Evolutionary conservation across 108 stramenopile genomes (phyloP).

Genomic region (Pseudonitzschia multiseries): DNA sequence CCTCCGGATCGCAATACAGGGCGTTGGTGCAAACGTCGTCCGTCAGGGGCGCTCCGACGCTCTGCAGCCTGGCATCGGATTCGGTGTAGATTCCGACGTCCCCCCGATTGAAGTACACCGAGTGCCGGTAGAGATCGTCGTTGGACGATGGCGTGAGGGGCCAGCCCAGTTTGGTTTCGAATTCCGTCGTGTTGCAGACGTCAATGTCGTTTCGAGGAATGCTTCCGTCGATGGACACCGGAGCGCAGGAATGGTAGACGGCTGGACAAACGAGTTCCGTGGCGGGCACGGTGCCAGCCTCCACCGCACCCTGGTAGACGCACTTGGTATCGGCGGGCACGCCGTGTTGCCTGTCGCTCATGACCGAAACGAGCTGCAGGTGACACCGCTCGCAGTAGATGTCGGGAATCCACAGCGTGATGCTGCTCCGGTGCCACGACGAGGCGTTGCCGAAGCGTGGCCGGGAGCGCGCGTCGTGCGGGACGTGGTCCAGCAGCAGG

Average conservation of each 20-base stretch:
- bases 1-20: slow-evolving; percentile 2
- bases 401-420: slow-evolving; percentile 47
- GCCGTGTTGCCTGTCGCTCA: slow-evolving; percentile 6
- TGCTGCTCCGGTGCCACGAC: slow-evolving; percentile 41
- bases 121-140: slow-evolving; percentile 1
- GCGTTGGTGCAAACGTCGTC: background rate
- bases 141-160: slow-evolving; percentile 4
- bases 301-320: slow-evolving; percentile 5
- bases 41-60: background rate
- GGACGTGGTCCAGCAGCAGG: slow-evolving; percentile 48
- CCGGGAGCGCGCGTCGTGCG: slow-evolving; percentile 44
- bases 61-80: background rate
- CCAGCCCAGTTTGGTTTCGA: slow-evolving; percentile 13
- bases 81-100: slow-evolving; percentile 12
- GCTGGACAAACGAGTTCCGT: background rate
- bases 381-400: slow-evolving; percentile 45
- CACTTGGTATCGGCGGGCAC: slow-evolving; percentile 9
- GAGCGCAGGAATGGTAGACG: slow-evolving; percentile 21
- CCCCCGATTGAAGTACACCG: slow-evolving; percentile 9
- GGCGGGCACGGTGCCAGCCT: background rate
- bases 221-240: slow-evolving; percentile 15
- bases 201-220: slow-evolving; percentile 5
- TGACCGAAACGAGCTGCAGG: slow-evolving; percentile 32
- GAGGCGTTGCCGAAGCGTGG: slow-evolving; percentile 26
- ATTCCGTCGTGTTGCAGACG: slow-evolving; percentile 9